phyloP scores from a whole-genome alignment of 345 rosid species.

The Clausena lansium region DNA sequence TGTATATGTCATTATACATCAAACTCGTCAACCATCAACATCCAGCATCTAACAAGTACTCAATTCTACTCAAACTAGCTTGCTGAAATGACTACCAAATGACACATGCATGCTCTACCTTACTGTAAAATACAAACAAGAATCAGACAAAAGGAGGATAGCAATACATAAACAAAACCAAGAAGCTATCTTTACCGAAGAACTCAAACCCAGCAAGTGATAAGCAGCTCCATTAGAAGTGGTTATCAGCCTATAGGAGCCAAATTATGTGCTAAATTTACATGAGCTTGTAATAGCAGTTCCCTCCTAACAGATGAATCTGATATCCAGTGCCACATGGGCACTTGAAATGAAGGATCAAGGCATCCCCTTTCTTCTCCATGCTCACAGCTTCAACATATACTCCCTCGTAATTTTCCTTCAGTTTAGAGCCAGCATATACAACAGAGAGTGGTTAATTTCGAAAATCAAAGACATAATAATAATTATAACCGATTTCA shows the following conservation, averaged over 20 bases:
- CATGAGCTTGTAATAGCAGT: conserved; percentile 47
- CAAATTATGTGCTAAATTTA: not conserved
- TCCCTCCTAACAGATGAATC: conserved; percentile 36
- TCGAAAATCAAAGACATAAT: too few relatives aligned
- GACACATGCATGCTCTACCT: too few relatives aligned
- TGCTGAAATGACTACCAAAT: too few relatives aligned
- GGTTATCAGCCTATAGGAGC: too few relatives aligned
- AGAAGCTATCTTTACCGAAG: not conserved
- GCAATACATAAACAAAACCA: not conserved
- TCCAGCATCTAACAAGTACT: too few relatives aligned
- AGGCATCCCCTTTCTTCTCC: conserved; percentile 39
- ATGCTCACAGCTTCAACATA: conserved; percentile 38
- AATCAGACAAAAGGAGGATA: too few relatives aligned
- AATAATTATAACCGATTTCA: too few relatives aligned
- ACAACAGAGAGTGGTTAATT: too few relatives aligned
- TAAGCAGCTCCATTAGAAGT: not conserved
- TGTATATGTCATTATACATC: too few relatives aligned
- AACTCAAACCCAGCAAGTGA: not conserved
- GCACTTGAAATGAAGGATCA: conserved; percentile 39
- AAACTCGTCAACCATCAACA: too few relatives aligned
- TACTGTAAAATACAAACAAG: too few relatives aligned
- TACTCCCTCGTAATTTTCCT: conserved; percentile 18
- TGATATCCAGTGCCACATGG: conserved; percentile 42
- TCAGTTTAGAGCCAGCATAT: not conserved
- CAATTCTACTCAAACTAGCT: too few relatives aligned